phyloP scores from a whole-genome alignment of 2,329 filamentous ascomycete species.

The Emergomyces pasteurianus region DNA sequence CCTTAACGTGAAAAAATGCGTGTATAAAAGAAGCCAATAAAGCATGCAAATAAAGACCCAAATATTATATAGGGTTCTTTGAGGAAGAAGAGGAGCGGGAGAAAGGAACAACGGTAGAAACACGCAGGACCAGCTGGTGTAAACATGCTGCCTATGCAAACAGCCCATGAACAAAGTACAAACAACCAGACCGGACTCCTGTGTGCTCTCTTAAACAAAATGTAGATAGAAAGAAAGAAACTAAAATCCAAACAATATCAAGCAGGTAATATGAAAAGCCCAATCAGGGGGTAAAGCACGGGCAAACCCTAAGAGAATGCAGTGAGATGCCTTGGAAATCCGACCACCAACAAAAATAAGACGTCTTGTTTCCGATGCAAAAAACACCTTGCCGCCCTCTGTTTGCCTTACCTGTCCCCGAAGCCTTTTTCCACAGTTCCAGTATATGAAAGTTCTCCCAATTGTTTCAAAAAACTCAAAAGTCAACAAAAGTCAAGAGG shows the following conservation, averaged over 20 bases:
- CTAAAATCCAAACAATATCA: slow-evolving; percentile 10
- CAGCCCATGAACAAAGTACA: slow-evolving; percentile 25
- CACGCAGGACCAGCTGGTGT: slow-evolving; percentile 38
- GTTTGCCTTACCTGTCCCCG: slow-evolving; percentile 23
- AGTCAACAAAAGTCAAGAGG: slow-evolving; percentile 13
- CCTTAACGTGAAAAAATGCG: neutral
- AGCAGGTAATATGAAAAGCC: slow-evolving; percentile 19
- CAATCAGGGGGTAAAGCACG: slow-evolving; percentile 16
- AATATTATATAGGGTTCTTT: neutral
- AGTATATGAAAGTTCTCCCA: slow-evolving; percentile 12
- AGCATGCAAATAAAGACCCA: too few species aligned
- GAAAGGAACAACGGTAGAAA: slow-evolving; percentile 16
- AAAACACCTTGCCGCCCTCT: slow-evolving; percentile 25
- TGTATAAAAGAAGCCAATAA: neutral
- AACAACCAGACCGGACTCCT: slow-evolving; percentile 34
- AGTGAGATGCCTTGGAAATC: slow-evolving; percentile 11
- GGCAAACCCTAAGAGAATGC: slow-evolving; percentile 19
- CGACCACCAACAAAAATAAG: slow-evolving; percentile 3
- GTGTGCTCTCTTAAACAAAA: slow-evolving; percentile 20
- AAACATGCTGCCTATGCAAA: slow-evolving; percentile 25
- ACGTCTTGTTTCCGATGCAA: slow-evolving; percentile 4
- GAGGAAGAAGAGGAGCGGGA: slow-evolving; percentile 11
- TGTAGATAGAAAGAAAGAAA: slow-evolving; percentile 1
- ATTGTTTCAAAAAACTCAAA: slow-evolving; percentile 33
- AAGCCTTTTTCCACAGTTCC: slow-evolving; percentile 21